These are phyloP conservation scores for Rhodotorula babjevae DNA, from an alignment of 768 basidiomycete species.

Conservation along the genomic window DNA sequence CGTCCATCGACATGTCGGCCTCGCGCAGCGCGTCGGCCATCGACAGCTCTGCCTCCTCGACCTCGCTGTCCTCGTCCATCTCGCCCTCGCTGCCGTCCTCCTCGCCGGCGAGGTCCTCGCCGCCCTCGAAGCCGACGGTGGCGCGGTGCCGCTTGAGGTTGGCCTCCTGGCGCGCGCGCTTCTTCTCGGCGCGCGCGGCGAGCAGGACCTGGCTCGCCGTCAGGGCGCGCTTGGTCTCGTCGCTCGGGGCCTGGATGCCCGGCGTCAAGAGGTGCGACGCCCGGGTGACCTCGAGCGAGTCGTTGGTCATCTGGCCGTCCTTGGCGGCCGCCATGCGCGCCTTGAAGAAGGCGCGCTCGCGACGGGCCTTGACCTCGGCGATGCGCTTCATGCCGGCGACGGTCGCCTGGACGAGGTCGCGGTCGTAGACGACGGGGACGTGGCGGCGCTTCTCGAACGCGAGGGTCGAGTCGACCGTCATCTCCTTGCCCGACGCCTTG, in stretches of 20 bases:
- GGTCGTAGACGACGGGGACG: slow-evolving; percentile 92
- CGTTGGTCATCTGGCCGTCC: slow-evolving; percentile 22
- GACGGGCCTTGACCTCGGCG: slow-evolving; percentile 79
- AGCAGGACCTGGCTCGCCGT: slow-evolving; percentile 37
- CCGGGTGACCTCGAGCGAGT: slow-evolving; percentile 42
- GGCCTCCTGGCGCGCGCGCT: slow-evolving; percentile 33
- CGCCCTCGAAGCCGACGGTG: slow-evolving; percentile 34
- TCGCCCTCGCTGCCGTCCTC: slow-evolving; percentile 1
- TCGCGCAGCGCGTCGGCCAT: slow-evolving; percentile 32
- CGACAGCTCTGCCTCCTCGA: slow-evolving; percentile 24
- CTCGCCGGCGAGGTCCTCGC: slow-evolving; percentile 31
- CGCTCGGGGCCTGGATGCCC: slow-evolving; percentile 29
- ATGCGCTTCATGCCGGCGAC: slow-evolving; percentile 94
- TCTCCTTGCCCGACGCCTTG: slow-evolving; percentile 97
- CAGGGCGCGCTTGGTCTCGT: slow-evolving; percentile 39
- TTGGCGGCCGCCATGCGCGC: slow-evolving; percentile 51
- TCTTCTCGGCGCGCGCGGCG: slow-evolving; percentile 37
- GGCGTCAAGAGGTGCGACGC: slow-evolving; percentile 41
- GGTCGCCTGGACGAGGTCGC: slow-evolving; percentile 85
- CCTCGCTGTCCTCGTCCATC: slow-evolving; percentile 19
- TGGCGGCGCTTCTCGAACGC: slow-evolving; percentile 99
- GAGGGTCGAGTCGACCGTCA: slow-evolving; percentile 97
- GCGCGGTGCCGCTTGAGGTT: slow-evolving; percentile 21
- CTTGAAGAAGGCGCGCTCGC: slow-evolving; percentile 95
- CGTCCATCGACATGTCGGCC: slow-evolving; percentile 33